Base-by-base conservation (phyloP, 73 alveolate genomes). In the Tetrahymena borealis region DNA sequence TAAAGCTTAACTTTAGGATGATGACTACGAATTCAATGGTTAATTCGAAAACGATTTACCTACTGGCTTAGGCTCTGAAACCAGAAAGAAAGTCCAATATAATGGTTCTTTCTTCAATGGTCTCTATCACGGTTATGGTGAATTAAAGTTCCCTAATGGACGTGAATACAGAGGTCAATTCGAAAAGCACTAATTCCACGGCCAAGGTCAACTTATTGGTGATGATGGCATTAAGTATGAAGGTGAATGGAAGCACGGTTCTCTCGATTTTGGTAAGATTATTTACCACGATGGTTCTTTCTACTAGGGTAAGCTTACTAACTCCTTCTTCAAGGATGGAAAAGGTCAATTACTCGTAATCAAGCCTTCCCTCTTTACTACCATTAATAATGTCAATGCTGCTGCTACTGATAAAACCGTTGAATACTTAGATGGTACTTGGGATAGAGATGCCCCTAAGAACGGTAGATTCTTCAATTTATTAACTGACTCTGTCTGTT, bases 201-300 rank as follows among this genome's bases (percentile, higher is more conserved):
- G 91, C 18, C 32, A 79, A 35, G 91, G 91, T 36, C 5, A 28
- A 28, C 32, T 79, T 10, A 36, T n/a, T 79, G 40, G 91, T 35
- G 91, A 38, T 36, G 91, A 79, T 79, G 91, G 91, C 20, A 79
- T 35, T 35, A 38, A 36, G 33, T 79, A 79, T 79, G 40, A 79
- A 79, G 91, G 91, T 79, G 40, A 79, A 35, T 79, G 91, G 91
- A 36, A 36, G 15, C 24, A 79, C n/a, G 91, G 91, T 60, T 13
- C 28, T 35, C 85, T 60, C 85, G 35, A 60, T 7, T 60, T 20
- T 16, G 85, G 85, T 60, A 60, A 60, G 85, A 60, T 60, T 9
- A 20, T 60, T 35, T 60, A 60, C 85, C 85, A 60, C 37, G 85
- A 60, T 20, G 85, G 85, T 15, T 60, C 85, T n/a, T 60, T 24